phyloP scores from a whole-genome alignment of 169 alveolate genomes.

The Perkinsus chesapeaki region DNA sequence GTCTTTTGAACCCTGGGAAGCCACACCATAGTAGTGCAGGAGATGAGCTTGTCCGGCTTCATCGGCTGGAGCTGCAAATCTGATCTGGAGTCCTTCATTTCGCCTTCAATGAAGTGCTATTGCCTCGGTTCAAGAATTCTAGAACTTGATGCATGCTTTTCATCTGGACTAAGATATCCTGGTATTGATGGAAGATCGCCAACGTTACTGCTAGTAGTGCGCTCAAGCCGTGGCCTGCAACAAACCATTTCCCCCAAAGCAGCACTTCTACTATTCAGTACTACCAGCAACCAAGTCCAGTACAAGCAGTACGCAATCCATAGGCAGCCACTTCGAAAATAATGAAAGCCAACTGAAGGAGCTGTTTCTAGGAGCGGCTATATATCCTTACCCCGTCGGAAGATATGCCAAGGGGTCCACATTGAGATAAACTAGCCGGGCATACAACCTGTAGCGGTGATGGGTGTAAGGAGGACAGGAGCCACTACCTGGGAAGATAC shows the following conservation, averaged over 20 bases:
- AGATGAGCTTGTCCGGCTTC: neutral
- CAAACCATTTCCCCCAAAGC: neutral
- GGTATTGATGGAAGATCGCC: neutral
- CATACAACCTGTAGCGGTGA: neutral
- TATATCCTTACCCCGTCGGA: neutral
- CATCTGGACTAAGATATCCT: neutral
- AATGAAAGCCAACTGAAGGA: neutral
- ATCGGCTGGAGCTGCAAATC: neutral
- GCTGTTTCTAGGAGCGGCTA: neutral
- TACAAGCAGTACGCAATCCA: neutral
- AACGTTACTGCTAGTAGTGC: neutral
- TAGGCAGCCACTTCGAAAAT: neutral
- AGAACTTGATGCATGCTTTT: neutral
- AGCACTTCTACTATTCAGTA: neutral
- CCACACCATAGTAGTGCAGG: neutral
- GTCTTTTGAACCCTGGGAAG: neutral
- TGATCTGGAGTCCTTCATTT: neutral
- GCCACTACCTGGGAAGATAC: neutral
- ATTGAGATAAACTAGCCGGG: neutral
- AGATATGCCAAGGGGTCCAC: neutral
- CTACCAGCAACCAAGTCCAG: neutral
- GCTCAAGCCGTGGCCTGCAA: neutral
- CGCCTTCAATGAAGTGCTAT: neutral
- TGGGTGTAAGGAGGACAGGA: too few relatives aligned
- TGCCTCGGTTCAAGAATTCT: neutral